Conservation (phyloP, 495 filamentous ascomycete species). For the Lasiosphaeriaceae sp. region DNA sequence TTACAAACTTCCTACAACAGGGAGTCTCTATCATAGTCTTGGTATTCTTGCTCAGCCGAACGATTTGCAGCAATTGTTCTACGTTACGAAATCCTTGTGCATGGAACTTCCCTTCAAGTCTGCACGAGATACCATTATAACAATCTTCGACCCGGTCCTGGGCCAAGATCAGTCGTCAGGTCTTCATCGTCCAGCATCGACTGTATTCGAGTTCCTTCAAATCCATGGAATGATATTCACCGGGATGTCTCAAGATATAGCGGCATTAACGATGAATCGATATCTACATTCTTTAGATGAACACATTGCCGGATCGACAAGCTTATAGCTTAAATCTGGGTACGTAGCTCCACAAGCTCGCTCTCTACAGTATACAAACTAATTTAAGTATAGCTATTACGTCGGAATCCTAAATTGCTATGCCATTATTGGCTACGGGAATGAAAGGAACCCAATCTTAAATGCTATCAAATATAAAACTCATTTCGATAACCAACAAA, state of each 20-base stretch:
- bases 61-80: constrained; percentile 68
- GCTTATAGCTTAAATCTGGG: neutral
- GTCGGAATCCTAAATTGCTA: constrained; percentile 46
- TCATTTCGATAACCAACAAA: constrained; percentile 9
- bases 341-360: neutral
- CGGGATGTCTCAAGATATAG: neutral
- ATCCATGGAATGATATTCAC: constrained; percentile 44
- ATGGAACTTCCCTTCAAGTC: constrained; percentile 54
- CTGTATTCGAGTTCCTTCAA: constrained; percentile 55
- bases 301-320: neutral
- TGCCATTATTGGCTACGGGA: constrained; percentile 38
- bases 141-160: constrained; percentile 66
- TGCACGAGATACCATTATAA: constrained; percentile 65
- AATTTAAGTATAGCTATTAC: constrained; percentile 45
- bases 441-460: constrained; percentile 33
- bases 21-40: constrained; percentile 79
- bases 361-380: constrained; percentile 20
- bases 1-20: constrained; percentile 64
- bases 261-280: neutral
- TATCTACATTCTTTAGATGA: neutral
- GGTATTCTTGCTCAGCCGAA: constrained; percentile 77
- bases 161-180: constrained; percentile 16
- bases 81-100: constrained; percentile 55
- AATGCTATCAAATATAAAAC: constrained; percentile 22
- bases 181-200: constrained; percentile 12